A percentile compares a stretch with the other conserved stretches of the same genome.
phyloP scores from a whole-genome alignment of 192 early-diverging fungal species.

The Coemansia sp. region DNA sequence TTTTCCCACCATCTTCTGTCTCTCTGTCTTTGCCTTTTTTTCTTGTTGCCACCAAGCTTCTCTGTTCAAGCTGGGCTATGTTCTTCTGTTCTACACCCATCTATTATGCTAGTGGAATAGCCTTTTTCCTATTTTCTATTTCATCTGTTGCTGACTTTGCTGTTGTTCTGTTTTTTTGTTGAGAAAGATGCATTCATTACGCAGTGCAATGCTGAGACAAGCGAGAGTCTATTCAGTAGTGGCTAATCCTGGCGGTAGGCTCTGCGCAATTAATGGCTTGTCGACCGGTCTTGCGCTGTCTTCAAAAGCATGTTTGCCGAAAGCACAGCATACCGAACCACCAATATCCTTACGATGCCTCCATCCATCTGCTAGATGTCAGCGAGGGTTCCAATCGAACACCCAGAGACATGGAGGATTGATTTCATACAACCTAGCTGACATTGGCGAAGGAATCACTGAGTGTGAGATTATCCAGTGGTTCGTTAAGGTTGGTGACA shows the following conservation, averaged over 20 bases:
- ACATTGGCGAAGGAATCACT: conserved; percentile 98
- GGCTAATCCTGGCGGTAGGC: background rate
- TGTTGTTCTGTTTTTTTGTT: background rate
- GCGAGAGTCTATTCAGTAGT: background rate
- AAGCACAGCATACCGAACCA: background rate
- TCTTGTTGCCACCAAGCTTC: background rate
- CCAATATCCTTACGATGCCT: background rate
- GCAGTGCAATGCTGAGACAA: background rate
- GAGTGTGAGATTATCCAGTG: conserved; percentile 98
- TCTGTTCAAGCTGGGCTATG: no score
- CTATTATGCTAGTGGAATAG: no score
- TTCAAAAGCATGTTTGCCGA: background rate
- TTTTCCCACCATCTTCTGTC: conserved; percentile 1
- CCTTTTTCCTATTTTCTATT: background rate
- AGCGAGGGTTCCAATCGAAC: conserved; percentile 58
- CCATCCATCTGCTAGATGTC: no score
- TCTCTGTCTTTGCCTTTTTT: background rate
- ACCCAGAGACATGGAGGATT: conserved; percentile 33
- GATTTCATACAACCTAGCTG: conserved; percentile 85
- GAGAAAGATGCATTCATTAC: background rate
- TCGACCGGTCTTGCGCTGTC: background rate
- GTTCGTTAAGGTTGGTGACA: conserved; percentile 93
- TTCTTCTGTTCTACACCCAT: background rate
- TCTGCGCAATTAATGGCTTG: background rate
- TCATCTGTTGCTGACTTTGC: background rate